Conservation (phyloP, 148 eudicot genomes). For the Cornus florida region DNA sequence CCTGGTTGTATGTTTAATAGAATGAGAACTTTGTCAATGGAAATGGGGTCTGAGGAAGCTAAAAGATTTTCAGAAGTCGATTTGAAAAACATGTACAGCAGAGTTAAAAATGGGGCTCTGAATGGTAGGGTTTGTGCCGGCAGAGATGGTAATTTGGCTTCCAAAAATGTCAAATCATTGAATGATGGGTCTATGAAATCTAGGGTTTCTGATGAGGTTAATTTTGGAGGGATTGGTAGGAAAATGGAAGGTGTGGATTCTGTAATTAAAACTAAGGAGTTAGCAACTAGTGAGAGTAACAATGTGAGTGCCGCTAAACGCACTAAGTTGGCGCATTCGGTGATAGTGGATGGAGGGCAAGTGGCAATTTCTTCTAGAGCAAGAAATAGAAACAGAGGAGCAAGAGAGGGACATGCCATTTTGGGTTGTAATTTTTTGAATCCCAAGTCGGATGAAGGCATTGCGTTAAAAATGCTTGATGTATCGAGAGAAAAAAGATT, state of each 20-base stretch:
- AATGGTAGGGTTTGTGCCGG: background rate
- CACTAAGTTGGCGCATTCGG: background rate
- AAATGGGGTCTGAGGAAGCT: background rate
- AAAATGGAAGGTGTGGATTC: slow-evolving; percentile 4
- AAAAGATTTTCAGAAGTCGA: background rate
- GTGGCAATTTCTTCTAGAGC: background rate
- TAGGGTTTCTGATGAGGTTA: background rate
- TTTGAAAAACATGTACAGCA: background rate
- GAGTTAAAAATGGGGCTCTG: background rate
- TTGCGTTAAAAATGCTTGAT: background rate
- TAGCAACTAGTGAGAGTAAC: background rate
- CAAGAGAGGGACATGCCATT: background rate
- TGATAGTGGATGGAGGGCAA: background rate
- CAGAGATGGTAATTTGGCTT: background rate
- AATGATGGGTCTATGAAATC: background rate
- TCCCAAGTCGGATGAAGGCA: background rate
- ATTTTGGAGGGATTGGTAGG: background rate
- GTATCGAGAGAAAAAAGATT: background rate
- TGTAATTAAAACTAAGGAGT: background rate
- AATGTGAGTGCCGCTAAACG: background rate
- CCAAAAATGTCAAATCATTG: background rate
- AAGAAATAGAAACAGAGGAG: background rate
- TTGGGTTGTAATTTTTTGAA: background rate
- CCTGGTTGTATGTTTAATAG: background rate
- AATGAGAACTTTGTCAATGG: background rate